Conservation (phyloP, 2,329 filamentous ascomycete species). For the Westerdykella ornata region DNA sequence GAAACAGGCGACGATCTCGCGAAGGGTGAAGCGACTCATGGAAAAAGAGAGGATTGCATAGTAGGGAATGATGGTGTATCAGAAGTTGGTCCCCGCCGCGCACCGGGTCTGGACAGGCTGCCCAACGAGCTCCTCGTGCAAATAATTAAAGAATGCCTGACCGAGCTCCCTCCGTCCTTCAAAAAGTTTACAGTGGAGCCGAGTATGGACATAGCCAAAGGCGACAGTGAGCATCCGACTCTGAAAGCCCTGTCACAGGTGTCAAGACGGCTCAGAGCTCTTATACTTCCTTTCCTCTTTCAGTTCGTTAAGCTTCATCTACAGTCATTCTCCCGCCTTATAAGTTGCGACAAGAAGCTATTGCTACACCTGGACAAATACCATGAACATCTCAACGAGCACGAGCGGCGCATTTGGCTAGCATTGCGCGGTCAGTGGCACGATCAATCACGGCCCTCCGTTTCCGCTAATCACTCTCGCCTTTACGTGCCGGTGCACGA, state of each 20-base stretch:
- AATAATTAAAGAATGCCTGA: constrained; percentile 12
- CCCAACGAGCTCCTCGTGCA: constrained; percentile 35
- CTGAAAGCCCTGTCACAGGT: constrained; percentile 31
- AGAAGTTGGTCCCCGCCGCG: neutral
- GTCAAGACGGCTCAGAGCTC: constrained; percentile 27
- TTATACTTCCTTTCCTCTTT: constrained; percentile 32
- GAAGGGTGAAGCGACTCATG: too few relatives aligned
- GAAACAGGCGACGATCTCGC: neutral
- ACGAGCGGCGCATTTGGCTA: constrained; percentile 18
- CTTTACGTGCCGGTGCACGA: too few relatives aligned
- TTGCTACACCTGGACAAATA: too few relatives aligned
- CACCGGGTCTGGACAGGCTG: constrained; percentile 19
- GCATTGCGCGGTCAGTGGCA: constrained; percentile 25
- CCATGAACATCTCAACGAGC: too few relatives aligned
- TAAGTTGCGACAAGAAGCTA: too few relatives aligned
- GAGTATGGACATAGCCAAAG: constrained; percentile 16
- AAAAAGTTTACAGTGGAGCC: constrained; percentile 31
- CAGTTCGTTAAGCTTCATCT: constrained; percentile 3
- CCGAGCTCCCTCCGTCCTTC: constrained; percentile 22
- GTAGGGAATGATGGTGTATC: neutral
- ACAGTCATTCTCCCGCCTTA: too few relatives aligned
- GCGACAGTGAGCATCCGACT: constrained; percentile 5
- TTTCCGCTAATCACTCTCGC: constrained; percentile 20
- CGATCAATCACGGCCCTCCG: constrained; percentile 23
- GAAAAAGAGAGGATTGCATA: neutral